Conservation (phyloP, 345 rosid species). For the Corchorus olitorius region DNA sequence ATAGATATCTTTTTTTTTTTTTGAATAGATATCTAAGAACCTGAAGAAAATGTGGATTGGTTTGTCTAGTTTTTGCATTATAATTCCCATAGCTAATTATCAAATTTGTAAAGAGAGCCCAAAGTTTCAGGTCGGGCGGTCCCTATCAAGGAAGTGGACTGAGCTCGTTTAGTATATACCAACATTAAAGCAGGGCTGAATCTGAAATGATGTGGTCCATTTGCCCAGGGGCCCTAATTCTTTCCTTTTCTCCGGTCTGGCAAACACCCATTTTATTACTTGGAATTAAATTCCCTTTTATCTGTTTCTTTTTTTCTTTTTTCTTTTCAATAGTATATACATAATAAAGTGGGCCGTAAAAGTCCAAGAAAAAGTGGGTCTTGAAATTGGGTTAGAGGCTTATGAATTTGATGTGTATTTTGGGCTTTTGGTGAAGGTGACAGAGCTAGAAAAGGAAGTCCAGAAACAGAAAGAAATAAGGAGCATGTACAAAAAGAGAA, state of each 20-base stretch:
- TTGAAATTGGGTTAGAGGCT: neutral
- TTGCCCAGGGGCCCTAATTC: neutral
- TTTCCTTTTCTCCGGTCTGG: neutral
- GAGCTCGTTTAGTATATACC: neutral
- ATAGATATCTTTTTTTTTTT: too few relatives aligned
- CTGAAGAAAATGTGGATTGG: too few relatives aligned
- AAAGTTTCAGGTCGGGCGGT: neutral
- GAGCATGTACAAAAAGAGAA: conserved; percentile 41
- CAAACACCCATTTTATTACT: neutral
- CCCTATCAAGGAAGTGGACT: neutral
- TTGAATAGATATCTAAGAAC: too few relatives aligned
- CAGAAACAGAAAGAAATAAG: conserved; percentile 43
- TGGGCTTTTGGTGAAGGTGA: conserved; percentile 35
- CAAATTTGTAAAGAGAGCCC: neutral
- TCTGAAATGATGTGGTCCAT: conserved; percentile 16
- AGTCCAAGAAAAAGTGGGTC: neutral
- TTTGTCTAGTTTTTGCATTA: neutral
- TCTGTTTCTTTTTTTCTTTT: neutral
- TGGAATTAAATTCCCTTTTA: neutral
- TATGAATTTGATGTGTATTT: neutral
- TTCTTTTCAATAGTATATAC: neutral
- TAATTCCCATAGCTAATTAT: neutral
- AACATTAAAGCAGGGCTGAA: neutral
- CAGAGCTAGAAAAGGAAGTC: conserved; percentile 42
- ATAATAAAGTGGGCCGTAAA: neutral